phyloP scores from a whole-genome alignment of 139 green algal species.

The Choricystis sp. region DNA sequence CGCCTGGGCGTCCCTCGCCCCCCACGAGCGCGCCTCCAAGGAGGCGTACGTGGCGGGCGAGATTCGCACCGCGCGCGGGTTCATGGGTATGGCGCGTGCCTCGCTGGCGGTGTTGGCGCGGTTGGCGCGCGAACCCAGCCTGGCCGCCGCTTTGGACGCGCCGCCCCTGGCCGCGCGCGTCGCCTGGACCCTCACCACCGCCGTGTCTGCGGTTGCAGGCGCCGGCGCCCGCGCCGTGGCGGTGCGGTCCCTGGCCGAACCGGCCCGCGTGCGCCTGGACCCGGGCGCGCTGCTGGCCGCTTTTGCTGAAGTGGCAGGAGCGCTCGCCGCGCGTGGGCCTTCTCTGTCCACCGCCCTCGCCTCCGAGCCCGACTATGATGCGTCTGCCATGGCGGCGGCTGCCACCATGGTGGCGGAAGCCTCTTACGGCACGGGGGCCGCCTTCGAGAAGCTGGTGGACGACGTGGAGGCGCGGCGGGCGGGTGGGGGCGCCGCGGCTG shows the following conservation, averaged over 20 bases:
- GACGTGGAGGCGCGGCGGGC: neutral
- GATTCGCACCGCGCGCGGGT: slow-evolving; percentile 25
- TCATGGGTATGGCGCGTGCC: slow-evolving; percentile 39
- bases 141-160: neutral
- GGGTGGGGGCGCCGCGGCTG: neutral
- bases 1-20: slow-evolving; percentile 32
- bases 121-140: slow-evolving; percentile 16
- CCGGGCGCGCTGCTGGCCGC: neutral
- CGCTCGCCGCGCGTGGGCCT: no score
- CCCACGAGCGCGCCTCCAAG: slow-evolving; percentile 34
- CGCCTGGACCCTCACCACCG: neutral
- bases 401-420: neutral
- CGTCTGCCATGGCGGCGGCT: no score
- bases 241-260: neutral
- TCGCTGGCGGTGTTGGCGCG: slow-evolving; percentile 46
- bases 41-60: slow-evolving; percentile 25
- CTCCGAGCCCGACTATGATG: no score
- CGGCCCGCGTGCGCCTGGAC: neutral
- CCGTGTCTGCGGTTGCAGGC: neutral
- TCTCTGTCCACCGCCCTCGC: no score
- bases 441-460: neutral
- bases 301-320: no score
- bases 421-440: neutral
- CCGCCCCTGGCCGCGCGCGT: no score
- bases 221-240: no score